Conservation (phyloP, 1,284 basidiomycete genomes). For the Marasmius sp. region DNA sequence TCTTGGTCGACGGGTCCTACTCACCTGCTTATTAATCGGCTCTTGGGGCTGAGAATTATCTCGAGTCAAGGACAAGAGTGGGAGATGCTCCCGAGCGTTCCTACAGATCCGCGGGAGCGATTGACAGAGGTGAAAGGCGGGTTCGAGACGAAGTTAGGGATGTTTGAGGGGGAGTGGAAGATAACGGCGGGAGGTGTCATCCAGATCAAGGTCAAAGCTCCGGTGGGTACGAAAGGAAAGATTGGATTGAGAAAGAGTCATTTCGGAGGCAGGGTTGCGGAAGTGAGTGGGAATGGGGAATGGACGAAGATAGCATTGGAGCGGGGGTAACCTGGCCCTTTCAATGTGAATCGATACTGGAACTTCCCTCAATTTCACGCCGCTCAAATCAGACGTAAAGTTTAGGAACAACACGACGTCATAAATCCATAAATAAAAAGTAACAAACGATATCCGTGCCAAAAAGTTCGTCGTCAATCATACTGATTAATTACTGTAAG, state of each 20-base stretch:
- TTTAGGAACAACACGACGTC: too few relatives aligned
- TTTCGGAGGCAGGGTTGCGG: neutral
- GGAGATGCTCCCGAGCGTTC: conserved; percentile 41
- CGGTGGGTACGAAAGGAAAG: neutral
- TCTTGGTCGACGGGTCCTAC: conserved; percentile 50
- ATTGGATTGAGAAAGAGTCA: neutral
- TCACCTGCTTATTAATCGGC: conserved; percentile 42
- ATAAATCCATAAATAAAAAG: too few relatives aligned
- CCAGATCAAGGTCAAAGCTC: neutral
- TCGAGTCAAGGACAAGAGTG: conserved; percentile 38
- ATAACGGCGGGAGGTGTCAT: neutral
- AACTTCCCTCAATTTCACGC: too few relatives aligned
- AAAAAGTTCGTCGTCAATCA: too few relatives aligned
- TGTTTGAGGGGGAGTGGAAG: conserved; percentile 38
- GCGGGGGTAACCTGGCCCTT: too few relatives aligned
- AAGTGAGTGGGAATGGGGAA: neutral
- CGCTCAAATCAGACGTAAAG: too few relatives aligned
- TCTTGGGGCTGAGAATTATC: conserved; percentile 41
- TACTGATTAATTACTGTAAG: too few relatives aligned
- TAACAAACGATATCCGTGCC: too few relatives aligned
- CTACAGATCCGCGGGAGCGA: conserved; percentile 20
- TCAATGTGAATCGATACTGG: too few relatives aligned
- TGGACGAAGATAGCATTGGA: neutral
- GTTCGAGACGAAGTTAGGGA: conserved; percentile 41
- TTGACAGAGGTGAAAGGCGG: conserved; percentile 39